These are phyloP conservation scores for Mortierella antarctica DNA, from an alignment of 192 early-diverging fungal genomes.

Conservation along the genomic window DNA sequence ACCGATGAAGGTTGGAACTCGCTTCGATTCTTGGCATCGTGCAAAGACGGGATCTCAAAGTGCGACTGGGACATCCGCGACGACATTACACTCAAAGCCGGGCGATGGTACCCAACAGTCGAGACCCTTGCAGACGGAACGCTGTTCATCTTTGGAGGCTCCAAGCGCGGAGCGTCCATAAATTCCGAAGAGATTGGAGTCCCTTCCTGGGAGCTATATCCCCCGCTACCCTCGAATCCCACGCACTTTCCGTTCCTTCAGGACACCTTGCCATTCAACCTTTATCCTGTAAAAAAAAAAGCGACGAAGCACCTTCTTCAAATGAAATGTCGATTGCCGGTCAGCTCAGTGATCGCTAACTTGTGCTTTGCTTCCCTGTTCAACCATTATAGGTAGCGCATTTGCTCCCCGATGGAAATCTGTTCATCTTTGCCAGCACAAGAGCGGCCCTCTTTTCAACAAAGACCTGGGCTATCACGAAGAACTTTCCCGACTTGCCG, in stretches of 20 bases:
- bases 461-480: constrained; percentile 47
- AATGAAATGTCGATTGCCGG: too few relatives aligned
- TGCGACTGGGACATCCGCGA: constrained; percentile 57
- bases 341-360: not conserved
- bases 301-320: too few relatives aligned
- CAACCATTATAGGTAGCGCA: constrained; percentile 45
- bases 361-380: not conserved
- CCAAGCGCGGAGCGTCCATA: constrained; percentile 50
- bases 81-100: constrained; percentile 37
- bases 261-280: constrained; percentile 59
- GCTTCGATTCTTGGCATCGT: constrained; percentile 53
- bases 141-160: constrained; percentile 64
- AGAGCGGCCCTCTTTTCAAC: constrained; percentile 59
- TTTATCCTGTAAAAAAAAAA: constrained; percentile 35
- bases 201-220: constrained; percentile 56
- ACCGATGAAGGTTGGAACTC: constrained; percentile 57
- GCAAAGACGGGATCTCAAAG: constrained; percentile 34
- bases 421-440: constrained; percentile 61
- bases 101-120: constrained; percentile 64
- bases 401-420: constrained; percentile 58
- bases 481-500: constrained; percentile 56
- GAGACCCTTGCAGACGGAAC: constrained; percentile 58
- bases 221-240: constrained; percentile 51
- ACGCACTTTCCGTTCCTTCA: constrained; percentile 54
- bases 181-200: constrained; percentile 58